Evolutionary conservation across 768 basidiomycete genomes (phyloP).

Genomic region (Suillus fuscotomentosus): DNA sequence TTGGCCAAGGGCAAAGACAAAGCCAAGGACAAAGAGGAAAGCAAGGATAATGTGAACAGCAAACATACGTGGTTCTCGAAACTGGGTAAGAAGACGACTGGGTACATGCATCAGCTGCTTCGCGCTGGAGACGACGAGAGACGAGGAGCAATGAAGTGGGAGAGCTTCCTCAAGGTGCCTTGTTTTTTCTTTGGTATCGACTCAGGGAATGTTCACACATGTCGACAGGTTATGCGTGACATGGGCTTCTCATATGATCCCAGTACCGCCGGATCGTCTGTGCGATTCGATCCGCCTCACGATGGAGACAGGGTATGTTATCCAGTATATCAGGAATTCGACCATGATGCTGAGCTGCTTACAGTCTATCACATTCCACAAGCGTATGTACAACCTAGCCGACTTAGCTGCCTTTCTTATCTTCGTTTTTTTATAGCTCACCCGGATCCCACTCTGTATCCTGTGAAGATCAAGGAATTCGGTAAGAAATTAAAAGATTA

Average conservation of each 20-base stretch:
- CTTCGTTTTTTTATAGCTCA: constrained; percentile 49
- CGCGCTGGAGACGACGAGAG: constrained; percentile 54
- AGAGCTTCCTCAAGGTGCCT: constrained; percentile 67
- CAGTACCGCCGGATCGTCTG: constrained; percentile 78
- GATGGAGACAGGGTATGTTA: constrained; percentile 41
- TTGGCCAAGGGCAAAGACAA: constrained; percentile 46
- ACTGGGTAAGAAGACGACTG: constrained; percentile 56
- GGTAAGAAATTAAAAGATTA: constrained; percentile 56
- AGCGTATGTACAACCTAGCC: constrained; percentile 44
- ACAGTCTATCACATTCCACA: constrained; percentile 76
- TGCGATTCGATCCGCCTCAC: constrained; percentile 77
- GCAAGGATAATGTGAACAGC: constrained; percentile 24
- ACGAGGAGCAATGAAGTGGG: constrained; percentile 74
- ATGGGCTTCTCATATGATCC: constrained; percentile 77
- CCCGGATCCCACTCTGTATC: constrained; percentile 64
- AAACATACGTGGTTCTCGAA: constrained; percentile 56
- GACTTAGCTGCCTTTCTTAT: not conserved
- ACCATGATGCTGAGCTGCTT: constrained; percentile 4
- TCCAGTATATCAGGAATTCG: not conserved
- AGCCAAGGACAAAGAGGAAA: constrained; percentile 33
- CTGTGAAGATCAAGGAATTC: constrained; percentile 47
- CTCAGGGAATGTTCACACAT: constrained; percentile 3
- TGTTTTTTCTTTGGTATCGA: not conserved
- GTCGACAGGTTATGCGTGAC: constrained; percentile 64
- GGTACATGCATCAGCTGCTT: constrained; percentile 65